phyloP scores from a whole-genome alignment of 148 eudicot genomes.

The Beta vulgaris region DNA sequence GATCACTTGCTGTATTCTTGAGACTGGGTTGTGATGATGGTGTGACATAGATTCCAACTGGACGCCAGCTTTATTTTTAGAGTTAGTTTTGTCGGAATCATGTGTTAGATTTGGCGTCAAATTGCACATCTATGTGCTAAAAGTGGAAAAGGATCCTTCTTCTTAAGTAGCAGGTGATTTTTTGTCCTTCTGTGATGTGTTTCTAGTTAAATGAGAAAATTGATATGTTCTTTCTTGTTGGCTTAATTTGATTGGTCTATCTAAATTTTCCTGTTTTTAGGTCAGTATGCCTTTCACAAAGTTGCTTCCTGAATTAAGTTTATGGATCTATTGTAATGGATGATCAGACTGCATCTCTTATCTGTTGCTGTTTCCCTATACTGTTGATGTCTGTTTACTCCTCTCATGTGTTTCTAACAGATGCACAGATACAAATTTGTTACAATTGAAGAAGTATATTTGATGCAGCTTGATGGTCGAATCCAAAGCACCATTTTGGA shows the following conservation, averaged over 20 bases:
- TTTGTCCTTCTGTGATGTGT: slow-evolving; percentile 2
- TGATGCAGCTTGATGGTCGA: too few species aligned
- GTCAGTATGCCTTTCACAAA: neutral
- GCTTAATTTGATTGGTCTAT: neutral
- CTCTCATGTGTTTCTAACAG: neutral
- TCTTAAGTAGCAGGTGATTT: slow-evolving; percentile 31
- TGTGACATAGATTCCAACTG: slow-evolving; percentile 25
- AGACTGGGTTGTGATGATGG: slow-evolving; percentile 16
- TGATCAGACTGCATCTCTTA: neutral
- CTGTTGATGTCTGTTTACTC: neutral
- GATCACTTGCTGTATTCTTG: slow-evolving; percentile 8
- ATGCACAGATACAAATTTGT: too few species aligned
- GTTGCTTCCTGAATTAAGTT: neutral
- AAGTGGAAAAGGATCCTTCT: slow-evolving; percentile 24
- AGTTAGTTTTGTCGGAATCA: slow-evolving; percentile 18
- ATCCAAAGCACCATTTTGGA: neutral
- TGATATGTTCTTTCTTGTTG: neutral
- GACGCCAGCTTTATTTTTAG: neutral
- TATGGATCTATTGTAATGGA: neutral
- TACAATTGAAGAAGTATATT: neutral
- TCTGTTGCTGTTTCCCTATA: neutral
- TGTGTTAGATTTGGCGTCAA: slow-evolving; percentile 17
- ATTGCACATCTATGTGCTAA: slow-evolving; percentile 18
- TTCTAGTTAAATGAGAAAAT: neutral
- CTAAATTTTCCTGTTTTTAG: neutral